Percentiles rank a stretch among this genome's conserved stretches.
Evolutionary conservation across 1,284 basidiomycete genomes (phyloP).

Genomic region (Porogramme epimiltina): DNA sequence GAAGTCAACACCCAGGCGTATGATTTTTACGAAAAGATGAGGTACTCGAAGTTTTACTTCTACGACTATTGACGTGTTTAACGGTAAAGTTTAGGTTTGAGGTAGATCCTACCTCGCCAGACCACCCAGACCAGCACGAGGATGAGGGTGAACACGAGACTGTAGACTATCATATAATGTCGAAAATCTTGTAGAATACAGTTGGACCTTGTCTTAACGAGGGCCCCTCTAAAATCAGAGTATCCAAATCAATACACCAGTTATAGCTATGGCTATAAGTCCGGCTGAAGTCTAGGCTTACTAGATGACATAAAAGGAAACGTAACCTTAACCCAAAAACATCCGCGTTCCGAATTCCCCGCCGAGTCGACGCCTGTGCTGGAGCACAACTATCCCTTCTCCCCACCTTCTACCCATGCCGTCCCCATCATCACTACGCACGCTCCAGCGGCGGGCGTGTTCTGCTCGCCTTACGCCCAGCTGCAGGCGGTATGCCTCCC

Average conservation of each 20-base stretch:
- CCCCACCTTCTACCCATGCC: slow-evolving; percentile 31
- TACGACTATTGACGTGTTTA: too few species aligned
- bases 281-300: too few species aligned
- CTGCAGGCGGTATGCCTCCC: slow-evolving; percentile 61
- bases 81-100: slow-evolving; percentile 45
- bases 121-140: slow-evolving; percentile 18
- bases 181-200: slow-evolving; percentile 31
- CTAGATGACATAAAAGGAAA: too few species aligned
- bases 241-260: too few species aligned
- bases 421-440: slow-evolving; percentile 35
- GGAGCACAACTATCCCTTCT: slow-evolving; percentile 12
- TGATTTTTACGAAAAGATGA: too few species aligned
- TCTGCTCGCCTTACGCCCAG: slow-evolving; percentile 21
- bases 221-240: too few species aligned
- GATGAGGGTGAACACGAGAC: slow-evolving; percentile 29
- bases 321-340: too few species aligned
- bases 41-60: too few species aligned
- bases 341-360: neutral
- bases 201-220: neutral
- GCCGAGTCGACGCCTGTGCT: neutral
- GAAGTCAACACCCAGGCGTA: too few species aligned
- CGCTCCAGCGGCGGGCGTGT: slow-evolving; percentile 26
- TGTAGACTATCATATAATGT: slow-evolving; percentile 56
- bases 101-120: slow-evolving; percentile 56
- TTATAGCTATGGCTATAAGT: too few species aligned